Evolutionary conservation across 306 rosid genomes (phyloP).

Genomic region (Notholithocarpus densiflorus): DNA sequence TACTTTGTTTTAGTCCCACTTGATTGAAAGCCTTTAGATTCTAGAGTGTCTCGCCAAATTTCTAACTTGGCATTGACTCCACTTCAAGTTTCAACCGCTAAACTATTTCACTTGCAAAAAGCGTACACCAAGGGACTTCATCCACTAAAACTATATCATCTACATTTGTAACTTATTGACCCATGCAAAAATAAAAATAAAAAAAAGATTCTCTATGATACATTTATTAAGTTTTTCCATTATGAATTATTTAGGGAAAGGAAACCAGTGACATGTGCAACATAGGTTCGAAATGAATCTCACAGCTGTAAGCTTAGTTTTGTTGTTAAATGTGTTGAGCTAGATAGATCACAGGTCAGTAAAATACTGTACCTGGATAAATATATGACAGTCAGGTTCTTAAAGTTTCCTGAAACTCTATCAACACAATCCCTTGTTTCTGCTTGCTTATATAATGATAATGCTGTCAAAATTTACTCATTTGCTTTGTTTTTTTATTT

Average conservation of each 20-base stretch:
- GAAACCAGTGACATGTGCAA: background rate
- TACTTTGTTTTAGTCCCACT: too few relatives aligned
- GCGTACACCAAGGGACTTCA: too few relatives aligned
- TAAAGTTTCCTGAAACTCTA: background rate
- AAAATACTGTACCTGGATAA: background rate
- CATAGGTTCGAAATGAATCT: background rate
- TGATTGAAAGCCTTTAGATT: too few relatives aligned
- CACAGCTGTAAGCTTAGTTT: background rate
- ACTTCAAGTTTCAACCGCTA: too few relatives aligned
- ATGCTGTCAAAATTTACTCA: background rate
- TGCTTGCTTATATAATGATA: background rate
- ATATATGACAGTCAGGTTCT: background rate
- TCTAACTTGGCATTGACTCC: too few relatives aligned
- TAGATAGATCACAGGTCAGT: background rate
- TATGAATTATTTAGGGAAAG: background rate
- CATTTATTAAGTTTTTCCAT: background rate
- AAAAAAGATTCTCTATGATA: background rate
- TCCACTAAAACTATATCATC: too few relatives aligned
- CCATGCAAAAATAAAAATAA: too few relatives aligned
- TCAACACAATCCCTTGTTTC: background rate
- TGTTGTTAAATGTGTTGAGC: background rate
- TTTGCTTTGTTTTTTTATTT: background rate
- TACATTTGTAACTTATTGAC: too few relatives aligned
- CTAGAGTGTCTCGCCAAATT: too few relatives aligned
- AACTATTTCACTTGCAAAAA: too few relatives aligned